Conservation (phyloP, 164 flowering plant genomes). For the Magnolia changhungtana region DNA sequence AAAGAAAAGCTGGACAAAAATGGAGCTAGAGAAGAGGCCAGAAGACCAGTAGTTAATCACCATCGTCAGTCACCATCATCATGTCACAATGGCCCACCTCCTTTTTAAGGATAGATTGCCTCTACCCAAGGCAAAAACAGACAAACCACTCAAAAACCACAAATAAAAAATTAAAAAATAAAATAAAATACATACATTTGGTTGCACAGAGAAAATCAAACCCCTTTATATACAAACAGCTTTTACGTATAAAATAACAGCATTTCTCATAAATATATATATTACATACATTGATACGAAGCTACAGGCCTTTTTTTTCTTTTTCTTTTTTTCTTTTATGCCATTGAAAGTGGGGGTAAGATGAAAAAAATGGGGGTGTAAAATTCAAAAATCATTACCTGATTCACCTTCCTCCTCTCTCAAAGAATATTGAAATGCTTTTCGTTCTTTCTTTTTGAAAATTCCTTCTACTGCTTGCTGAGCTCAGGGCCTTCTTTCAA, state of each 20-base stretch:
- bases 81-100: neutral
- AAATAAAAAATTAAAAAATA: neutral
- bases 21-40: neutral
- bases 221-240: constrained; percentile 23
- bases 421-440: constrained; percentile 14
- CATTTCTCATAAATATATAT: constrained; percentile 16
- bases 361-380: constrained; percentile 27
- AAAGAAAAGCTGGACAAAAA: neutral
- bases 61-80: neutral
- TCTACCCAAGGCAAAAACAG: neutral
- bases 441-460: neutral
- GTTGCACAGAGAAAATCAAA: neutral
- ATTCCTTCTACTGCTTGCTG: constrained; percentile 26
- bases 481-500: constrained; percentile 66
- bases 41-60: neutral
- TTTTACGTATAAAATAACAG: constrained; percentile 37
- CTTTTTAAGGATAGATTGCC: neutral
- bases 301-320: constrained; percentile 16
- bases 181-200: neutral
- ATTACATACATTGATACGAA: constrained; percentile 44
- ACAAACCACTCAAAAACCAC: neutral
- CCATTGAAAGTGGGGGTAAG: constrained; percentile 14
- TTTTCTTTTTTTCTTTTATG: neutral
- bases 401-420: constrained; percentile 14
- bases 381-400: constrained; percentile 10